A percentile compares a stretch with the other conserved stretches of the same genome.
Conservation (phyloP, 768 basidiomycete species). For the Kwoniella dendrophila region DNA sequence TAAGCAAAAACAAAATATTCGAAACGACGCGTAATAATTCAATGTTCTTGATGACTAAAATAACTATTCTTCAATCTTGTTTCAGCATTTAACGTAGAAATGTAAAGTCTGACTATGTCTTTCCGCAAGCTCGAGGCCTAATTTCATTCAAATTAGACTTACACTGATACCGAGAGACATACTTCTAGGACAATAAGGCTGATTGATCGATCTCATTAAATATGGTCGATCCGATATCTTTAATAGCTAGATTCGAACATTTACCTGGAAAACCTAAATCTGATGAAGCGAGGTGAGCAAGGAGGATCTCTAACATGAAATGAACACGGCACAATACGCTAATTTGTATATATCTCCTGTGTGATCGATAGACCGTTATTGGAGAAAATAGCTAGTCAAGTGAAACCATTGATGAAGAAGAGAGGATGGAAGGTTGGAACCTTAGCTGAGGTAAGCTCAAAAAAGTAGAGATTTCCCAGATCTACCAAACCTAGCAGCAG, state of each 20-base stretch:
- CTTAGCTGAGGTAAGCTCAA: constrained; percentile 49
- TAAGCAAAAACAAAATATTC: background rate
- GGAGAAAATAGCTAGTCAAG: constrained; percentile 59
- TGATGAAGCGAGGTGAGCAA: constrained; percentile 47
- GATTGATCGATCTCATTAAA: background rate
- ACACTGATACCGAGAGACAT: too few species aligned
- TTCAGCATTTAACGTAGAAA: too few species aligned
- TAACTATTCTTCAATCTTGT: too few species aligned
- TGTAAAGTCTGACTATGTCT: too few species aligned
- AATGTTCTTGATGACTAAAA: too few species aligned
- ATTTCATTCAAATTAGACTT: too few species aligned
- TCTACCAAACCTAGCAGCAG: background rate
- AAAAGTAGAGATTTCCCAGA: background rate
- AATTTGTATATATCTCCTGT: background rate
- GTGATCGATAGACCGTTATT: constrained; percentile 34
- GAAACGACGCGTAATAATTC: constrained; percentile 1
- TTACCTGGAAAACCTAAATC: constrained; percentile 41
- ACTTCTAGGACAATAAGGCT: background rate
- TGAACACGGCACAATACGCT: background rate
- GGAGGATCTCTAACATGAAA: background rate
- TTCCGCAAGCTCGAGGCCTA: too few species aligned
- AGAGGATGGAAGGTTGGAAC: constrained; percentile 67
- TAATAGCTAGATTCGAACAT: constrained; percentile 41
- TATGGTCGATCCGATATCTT: constrained; percentile 49
- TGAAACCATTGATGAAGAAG: constrained; percentile 92